Percentiles rank a stretch among this genome's conserved stretches.
Conservation (phyloP, 306 rosid genomes). For the Malus sieversii region DNA sequence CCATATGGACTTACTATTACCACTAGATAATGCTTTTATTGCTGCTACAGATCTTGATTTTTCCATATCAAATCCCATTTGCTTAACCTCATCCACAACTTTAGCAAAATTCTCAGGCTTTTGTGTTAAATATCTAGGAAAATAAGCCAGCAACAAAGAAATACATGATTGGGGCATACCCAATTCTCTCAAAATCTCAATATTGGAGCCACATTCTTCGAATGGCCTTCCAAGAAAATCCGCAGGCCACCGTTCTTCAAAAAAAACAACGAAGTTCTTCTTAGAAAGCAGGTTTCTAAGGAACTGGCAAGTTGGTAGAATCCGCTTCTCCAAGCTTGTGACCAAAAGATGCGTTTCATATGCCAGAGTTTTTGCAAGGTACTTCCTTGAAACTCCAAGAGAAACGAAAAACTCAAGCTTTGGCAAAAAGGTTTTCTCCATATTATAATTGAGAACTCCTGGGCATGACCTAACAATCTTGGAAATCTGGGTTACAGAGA, state of each 20-base stretch:
- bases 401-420: background rate
- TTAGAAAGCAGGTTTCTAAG: constrained; percentile 15
- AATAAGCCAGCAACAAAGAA: background rate
- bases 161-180: constrained; percentile 9
- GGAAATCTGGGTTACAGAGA: too few relatives aligned
- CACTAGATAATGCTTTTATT: background rate
- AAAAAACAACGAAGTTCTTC: background rate
- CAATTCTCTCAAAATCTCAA: constrained; percentile 16
- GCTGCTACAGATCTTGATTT: constrained; percentile 12
- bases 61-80: background rate
- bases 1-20: constrained; percentile 26
- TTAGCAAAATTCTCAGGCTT: background rate
- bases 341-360: accelerated
- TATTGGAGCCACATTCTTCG: background rate
- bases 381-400: constrained; percentile 20
- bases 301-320: constrained; percentile 17
- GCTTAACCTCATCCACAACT: constrained; percentile 15
- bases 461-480: background rate
- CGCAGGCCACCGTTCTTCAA: background rate
- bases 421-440: too few relatives aligned
- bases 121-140: background rate
- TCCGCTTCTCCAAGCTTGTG: constrained; percentile 16
- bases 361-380: background rate
- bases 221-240: background rate
- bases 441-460: too few relatives aligned